Evolutionary conservation across 2,329 filamentous ascomycete genomes (phyloP), one percentile per base, ranked within the genome.

Genomic region (Xylogone sp.): DNA sequence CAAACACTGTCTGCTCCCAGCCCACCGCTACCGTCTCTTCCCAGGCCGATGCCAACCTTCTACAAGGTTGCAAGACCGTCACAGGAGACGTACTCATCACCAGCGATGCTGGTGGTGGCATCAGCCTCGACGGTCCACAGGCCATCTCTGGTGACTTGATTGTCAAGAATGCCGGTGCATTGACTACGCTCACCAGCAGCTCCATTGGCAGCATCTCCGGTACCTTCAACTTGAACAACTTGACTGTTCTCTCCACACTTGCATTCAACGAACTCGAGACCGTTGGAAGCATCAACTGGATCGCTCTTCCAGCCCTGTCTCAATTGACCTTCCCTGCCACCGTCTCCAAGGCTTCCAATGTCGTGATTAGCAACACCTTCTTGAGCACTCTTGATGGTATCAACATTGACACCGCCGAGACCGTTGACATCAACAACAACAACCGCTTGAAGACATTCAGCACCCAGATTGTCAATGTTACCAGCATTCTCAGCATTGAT

Each of bases 401-500:
- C 69, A 87, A 90, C 68, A 78, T 97, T 58, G 72, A 82, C 57
- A 78, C 79, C n/a, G 85, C 90, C 50, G 79, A 82, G 52, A 78
- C 75, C 59, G 82, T 99, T 68, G 77, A 88, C 69, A 87, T 99
- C 72, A 87, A 89, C 81, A 96, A 96, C 85, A 97, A 97, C 83
- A 75, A 75, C 56, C 86, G 87, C 67, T 79, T 99, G 62, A 82
- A 81, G 67, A 77, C 76, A 55, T 88, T 95, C 75, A 81, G 82
- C 67, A 88, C 91, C 71, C 81, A 87, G 68, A 79, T 97, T 53
- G 79, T 79, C 69, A 93, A 88, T 74, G 81, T 96, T 63, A 87
- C 80, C 59, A 77, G 81, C 51, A 70, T 77, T 45, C 75, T 97
- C 49, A 84, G 80, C 64, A 84, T 99, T 67, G 82, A 84, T 62